phyloP scores from a whole-genome alignment of 2,329 filamentous ascomycete species.

The Pyrenochaeta sp. region DNA sequence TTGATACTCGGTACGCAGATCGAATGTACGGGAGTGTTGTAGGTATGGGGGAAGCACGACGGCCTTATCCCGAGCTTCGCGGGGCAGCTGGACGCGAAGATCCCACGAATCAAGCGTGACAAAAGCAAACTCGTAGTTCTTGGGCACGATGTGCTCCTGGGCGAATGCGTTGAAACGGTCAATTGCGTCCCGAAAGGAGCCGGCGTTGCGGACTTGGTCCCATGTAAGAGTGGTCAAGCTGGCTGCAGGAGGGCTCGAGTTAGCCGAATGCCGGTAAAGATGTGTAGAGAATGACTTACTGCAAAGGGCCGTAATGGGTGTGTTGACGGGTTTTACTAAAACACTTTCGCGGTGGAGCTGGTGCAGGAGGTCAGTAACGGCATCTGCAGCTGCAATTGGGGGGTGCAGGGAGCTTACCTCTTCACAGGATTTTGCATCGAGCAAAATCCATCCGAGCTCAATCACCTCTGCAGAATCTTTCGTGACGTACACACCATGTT shows the following conservation, averaged over 20 bases:
- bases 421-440: conserved; percentile 89
- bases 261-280: conserved; percentile 29
- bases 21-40: conserved; percentile 97
- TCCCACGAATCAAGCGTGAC: conserved; percentile 99
- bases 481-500: conserved; percentile 98
- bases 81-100: conserved; percentile 93
- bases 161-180: conserved; percentile 94
- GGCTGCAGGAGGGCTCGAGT: conserved; percentile 63
- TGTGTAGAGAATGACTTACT: conserved; percentile 69
- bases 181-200: conserved; percentile 96
- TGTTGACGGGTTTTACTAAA: conserved; percentile 98
- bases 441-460: conserved; percentile 96
- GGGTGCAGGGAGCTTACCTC: conserved; percentile 67
- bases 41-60: conserved; percentile 96
- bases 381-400: conserved; percentile 12
- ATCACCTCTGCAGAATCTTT: conserved; percentile 99
- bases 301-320: conserved; percentile 96
- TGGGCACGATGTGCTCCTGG: conserved; percentile 86
- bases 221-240: conserved; percentile 97
- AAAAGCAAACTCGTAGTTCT: conserved; percentile 97
- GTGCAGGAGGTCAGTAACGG: conserved; percentile 41
- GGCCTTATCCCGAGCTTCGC: conserved; percentile 97
- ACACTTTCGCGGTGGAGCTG: conserved; percentile 95
- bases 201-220: conserved; percentile 98
- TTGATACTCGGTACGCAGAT: conserved; percentile 96